These are phyloP conservation scores for Candida glucosophila DNA, from an alignment of 1,139 yeast genomes.

Conservation along the genomic window DNA sequence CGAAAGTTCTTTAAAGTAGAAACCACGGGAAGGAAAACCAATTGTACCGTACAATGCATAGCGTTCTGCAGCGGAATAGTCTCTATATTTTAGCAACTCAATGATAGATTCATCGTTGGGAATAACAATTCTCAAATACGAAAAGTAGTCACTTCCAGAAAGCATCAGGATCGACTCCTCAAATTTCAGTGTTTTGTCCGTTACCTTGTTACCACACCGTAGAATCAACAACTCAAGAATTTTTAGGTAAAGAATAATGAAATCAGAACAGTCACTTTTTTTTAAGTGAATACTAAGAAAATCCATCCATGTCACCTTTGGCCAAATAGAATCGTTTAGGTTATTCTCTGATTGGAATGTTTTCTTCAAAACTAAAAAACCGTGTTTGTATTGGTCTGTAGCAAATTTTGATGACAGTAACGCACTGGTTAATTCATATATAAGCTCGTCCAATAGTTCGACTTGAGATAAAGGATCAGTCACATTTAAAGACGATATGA, in stretches of 20 bases:
- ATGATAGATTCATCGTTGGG: conserved; percentile 2
- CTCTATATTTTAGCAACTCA: conserved; percentile 11
- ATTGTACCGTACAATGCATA: conserved; percentile 15
- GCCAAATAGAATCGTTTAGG: conserved; percentile 24
- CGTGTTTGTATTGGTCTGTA: conserved; percentile 12
- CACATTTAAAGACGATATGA: conserved; percentile 11
- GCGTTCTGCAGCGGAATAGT: conserved; percentile 29
- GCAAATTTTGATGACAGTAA: conserved; percentile 8
- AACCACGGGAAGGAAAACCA: conserved; percentile 14
- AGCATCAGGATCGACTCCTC: neutral
- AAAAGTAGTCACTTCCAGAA: conserved; percentile 12
- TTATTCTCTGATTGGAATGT: conserved; percentile 24
- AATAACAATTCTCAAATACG: conserved; percentile 6
- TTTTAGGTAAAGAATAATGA: conserved; percentile 23
- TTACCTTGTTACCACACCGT: conserved; percentile 8
- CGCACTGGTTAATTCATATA: conserved; percentile 7
- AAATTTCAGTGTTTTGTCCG: conserved; percentile 22
- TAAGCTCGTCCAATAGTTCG: conserved; percentile 11
- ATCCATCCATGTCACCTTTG: conserved; percentile 31
- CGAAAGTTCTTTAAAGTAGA: conserved; percentile 9
- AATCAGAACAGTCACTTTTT: conserved; percentile 20
- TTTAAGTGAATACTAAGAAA: conserved; percentile 18
- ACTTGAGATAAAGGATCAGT: neutral
- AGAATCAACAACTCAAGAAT: conserved; percentile 22
- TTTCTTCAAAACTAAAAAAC: conserved; percentile 17